Conservation (phyloP, 805 yeast species). For the Suhomyces sp. region DNA sequence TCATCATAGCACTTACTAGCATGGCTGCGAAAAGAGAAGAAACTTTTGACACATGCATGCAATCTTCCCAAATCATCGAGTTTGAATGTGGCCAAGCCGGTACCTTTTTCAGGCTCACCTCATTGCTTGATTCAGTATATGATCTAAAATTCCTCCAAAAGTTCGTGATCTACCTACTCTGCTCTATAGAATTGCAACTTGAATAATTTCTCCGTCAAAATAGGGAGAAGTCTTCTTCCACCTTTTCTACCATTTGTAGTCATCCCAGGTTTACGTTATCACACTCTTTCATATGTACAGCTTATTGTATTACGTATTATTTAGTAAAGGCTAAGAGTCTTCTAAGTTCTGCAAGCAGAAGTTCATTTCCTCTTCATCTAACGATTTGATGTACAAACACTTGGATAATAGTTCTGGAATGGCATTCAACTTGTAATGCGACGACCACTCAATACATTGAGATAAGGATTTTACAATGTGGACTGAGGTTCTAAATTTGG, state of each 20-base stretch:
- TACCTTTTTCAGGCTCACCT: not conserved
- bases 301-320: not conserved
- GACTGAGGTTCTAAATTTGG: slow-evolving; percentile 73
- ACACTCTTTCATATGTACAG: not conserved
- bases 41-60: not conserved
- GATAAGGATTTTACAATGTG: slow-evolving; percentile 72
- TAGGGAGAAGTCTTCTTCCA: not conserved
- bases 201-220: no score
- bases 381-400: slow-evolving; percentile 75
- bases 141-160: no score
- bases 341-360: slow-evolving; percentile 20
- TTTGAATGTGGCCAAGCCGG: not conserved
- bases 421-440: slow-evolving; percentile 53
- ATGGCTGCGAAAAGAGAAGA: not conserved
- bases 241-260: no score
- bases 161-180: no score
- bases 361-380: slow-evolving; percentile 71
- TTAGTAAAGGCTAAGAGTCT: not conserved
- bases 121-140: not conserved
- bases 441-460: slow-evolving; percentile 83
- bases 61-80: not conserved
- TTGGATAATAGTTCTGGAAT: slow-evolving; percentile 71
- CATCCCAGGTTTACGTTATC: not conserved
- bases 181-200: no score
- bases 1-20: not conserved